Evolutionary conservation across 1,284 basidiomycete species (phyloP).

Genomic region (Pterulicium gracile): DNA sequence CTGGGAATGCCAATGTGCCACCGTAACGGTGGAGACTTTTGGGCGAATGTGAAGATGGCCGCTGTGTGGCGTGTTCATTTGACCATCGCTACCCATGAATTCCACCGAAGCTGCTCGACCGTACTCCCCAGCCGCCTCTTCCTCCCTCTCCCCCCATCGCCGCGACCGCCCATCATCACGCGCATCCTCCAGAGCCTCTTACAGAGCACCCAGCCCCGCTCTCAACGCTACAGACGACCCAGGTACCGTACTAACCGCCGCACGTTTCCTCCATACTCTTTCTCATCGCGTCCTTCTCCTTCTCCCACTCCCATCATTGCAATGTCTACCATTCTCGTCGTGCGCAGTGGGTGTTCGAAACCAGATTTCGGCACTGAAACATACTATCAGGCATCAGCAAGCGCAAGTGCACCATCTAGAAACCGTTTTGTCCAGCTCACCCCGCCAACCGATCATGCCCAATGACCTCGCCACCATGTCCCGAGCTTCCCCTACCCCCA

Average conservation of each 20-base stretch:
- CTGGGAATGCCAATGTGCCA: too few relatives aligned
- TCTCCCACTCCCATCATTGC: constrained; percentile 5
- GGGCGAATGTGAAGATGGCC: too few relatives aligned
- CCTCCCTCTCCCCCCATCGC: background rate
- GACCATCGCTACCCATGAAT: too few relatives aligned
- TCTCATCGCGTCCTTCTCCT: constrained; percentile 20
- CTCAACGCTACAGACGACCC: constrained; percentile 11
- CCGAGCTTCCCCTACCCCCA: constrained; percentile 19
- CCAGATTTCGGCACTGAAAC: constrained; percentile 66
- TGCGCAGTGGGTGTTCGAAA: constrained; percentile 50
- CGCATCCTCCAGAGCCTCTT: constrained; percentile 33
- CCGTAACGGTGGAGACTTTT: too few relatives aligned
- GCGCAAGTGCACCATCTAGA: constrained; percentile 61
- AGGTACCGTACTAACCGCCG: constrained; percentile 11
- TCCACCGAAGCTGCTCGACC: too few relatives aligned
- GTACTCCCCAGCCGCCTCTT: background rate
- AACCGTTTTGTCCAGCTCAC: constrained; percentile 48
- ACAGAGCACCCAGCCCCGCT: constrained; percentile 40
- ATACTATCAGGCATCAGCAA: constrained; percentile 58
- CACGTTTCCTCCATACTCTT: constrained; percentile 12
- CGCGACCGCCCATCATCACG: constrained; percentile 42
- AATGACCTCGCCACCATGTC: constrained; percentile 22
- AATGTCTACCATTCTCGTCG: background rate
- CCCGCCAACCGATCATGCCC: constrained; percentile 25
- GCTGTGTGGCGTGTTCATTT: too few relatives aligned